These are phyloP conservation scores for Pichia rugopelliculosa DNA, from an alignment of 805 yeast genomes.

Conservation along the genomic window DNA sequence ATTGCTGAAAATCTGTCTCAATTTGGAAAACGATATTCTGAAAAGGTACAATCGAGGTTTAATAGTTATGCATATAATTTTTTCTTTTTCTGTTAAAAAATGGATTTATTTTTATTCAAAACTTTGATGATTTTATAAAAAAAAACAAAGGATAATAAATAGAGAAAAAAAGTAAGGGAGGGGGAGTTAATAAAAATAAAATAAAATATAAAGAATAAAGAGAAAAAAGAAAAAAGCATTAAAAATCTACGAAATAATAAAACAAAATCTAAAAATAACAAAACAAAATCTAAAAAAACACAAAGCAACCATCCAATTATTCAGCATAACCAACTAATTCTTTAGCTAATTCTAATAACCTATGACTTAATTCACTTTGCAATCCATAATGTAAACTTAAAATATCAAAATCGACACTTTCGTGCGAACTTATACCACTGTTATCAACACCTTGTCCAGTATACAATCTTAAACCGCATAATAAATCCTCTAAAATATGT, in stretches of 20 bases:
- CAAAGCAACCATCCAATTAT: too few species aligned
- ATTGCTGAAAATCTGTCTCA: too few species aligned
- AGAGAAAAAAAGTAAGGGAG: not conserved
- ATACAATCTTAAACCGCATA: slow-evolving; percentile 11
- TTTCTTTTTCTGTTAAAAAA: too few species aligned
- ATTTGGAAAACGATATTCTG: too few species aligned
- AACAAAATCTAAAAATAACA: too few species aligned
- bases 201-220: not conserved
- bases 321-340: slow-evolving; percentile 24
- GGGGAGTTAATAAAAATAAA: not conserved
- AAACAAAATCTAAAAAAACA: not conserved
- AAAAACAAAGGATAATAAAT: not conserved
- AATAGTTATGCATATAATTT: too few species aligned
- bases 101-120: too few species aligned
- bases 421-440: slow-evolving; percentile 1
- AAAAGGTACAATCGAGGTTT: too few species aligned
- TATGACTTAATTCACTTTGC: slow-evolving; percentile 26
- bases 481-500: slow-evolving; percentile 5
- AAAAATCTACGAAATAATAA: too few species aligned
- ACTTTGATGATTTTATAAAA: too few species aligned
- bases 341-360: slow-evolving; percentile 23
- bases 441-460: slow-evolving; percentile 7
- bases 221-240: not conserved
- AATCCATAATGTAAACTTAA: slow-evolving; percentile 22
- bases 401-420: slow-evolving; percentile 17